phyloP scores from a whole-genome alignment of 768 basidiomycete species.

The Boletellus emodensis region DNA sequence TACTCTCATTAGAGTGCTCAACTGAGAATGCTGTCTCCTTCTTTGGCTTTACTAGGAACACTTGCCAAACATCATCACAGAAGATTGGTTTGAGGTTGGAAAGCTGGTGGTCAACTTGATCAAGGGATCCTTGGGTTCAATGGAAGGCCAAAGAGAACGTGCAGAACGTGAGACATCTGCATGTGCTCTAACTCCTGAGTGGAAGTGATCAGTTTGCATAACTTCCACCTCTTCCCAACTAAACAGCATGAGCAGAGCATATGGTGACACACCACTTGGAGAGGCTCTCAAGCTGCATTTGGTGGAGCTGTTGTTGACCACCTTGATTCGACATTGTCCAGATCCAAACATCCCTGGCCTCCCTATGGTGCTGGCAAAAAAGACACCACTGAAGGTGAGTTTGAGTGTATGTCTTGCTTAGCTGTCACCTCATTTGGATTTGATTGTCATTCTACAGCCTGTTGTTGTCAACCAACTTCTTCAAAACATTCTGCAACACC shows the following conservation, averaged over 20 bases:
- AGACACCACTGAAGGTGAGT: slow-evolving; percentile 60
- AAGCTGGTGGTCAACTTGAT: slow-evolving; percentile 59
- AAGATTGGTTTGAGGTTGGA: slow-evolving; percentile 82
- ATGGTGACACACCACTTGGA: slow-evolving; percentile 10
- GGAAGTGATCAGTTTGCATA: slow-evolving; percentile 70
- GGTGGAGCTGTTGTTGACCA: slow-evolving; percentile 68
- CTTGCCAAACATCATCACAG: slow-evolving; percentile 68
- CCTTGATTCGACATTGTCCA: slow-evolving; percentile 55
- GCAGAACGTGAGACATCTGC: slow-evolving; percentile 66
- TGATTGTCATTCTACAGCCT: slow-evolving; percentile 41
- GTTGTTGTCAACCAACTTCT: slow-evolving; percentile 68
- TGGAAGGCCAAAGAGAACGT: slow-evolving; percentile 11
- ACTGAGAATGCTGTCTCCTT: too few relatives aligned
- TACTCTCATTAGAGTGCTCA: too few relatives aligned
- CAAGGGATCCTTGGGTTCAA: slow-evolving; percentile 26
- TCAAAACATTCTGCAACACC: slow-evolving; percentile 71
- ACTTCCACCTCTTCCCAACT: neutral
- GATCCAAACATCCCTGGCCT: slow-evolving; percentile 41
- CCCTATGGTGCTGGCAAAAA: slow-evolving; percentile 36
- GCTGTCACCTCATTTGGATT: neutral
- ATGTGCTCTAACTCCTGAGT: slow-evolving; percentile 69
- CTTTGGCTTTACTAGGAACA: slow-evolving; percentile 83
- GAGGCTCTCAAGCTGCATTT: slow-evolving; percentile 45
- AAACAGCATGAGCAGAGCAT: slow-evolving; percentile 7
- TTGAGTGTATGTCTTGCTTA: neutral